Conservation (phyloP, 352 stramenopile species). For the Vaucheria bursata region DNA sequence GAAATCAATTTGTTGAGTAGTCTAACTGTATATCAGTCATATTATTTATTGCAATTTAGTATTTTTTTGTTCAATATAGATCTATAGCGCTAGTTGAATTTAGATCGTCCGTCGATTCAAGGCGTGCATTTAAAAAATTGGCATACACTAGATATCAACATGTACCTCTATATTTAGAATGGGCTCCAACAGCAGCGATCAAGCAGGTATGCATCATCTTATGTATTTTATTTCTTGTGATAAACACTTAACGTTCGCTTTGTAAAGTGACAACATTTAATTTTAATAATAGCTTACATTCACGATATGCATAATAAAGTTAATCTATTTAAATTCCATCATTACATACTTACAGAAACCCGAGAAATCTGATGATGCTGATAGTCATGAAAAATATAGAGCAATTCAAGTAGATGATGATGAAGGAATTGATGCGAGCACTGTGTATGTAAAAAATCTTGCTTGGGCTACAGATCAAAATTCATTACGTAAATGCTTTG, state of each 20-base stretch:
- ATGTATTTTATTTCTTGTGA: too few species aligned
- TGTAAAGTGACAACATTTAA: too few species aligned
- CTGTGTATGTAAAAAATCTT: constrained; percentile 98
- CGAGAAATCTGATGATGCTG: not conserved
- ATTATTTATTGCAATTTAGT: not conserved
- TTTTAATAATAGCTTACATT: too few species aligned
- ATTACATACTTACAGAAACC: too few species aligned
- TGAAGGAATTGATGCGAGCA: constrained; percentile 57
- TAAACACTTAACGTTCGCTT: too few species aligned
- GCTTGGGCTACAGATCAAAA: constrained; percentile 89
- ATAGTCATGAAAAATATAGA: not conserved
- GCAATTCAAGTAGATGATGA: constrained; percentile 57
- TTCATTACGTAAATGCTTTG: constrained; percentile 58
- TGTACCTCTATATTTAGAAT: constrained; percentile 96
- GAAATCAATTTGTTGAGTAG: too few species aligned
- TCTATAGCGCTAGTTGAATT: constrained; percentile 92
- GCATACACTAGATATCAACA: constrained; percentile 98
- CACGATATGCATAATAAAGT: too few species aligned
- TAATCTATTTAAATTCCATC: too few species aligned
- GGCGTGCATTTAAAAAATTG: constrained; percentile 85
- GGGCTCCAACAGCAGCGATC: constrained; percentile 66
- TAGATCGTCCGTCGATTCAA: constrained; percentile 81
- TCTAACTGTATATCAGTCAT: too few species aligned
- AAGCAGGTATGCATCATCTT: too few species aligned
- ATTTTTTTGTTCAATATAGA: constrained; percentile 73